Evolutionary conservation across 345 rosid species (phyloP), one percentile per base, ranked within the genome.

Genomic region (Turritis glabra): DNA sequence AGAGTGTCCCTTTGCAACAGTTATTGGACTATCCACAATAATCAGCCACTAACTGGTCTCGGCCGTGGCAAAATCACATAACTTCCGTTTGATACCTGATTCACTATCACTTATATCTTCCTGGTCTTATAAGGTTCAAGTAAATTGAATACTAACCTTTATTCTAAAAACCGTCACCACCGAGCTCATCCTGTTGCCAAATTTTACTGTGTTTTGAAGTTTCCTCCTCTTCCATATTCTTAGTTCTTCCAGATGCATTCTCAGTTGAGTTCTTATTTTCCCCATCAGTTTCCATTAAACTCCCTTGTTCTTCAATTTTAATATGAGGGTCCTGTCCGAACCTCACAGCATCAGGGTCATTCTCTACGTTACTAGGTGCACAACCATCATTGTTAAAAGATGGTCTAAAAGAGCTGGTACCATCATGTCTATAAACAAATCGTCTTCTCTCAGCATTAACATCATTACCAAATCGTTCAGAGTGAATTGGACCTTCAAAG

Each of bases 381-480:
- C 73, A 81, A 37, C 80, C 83, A 72, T 74, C 80, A 73, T 80
- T 80, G 55, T 73, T 74, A 76, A 78, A 87, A 76, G 88, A 67
- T 71, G 84, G 81, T 79, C 90, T 85, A 83, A 92, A 89, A 46
- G 87, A 77, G 46, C 90, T 88, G 23, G 77, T 63, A 76, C 83
- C 89, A 59, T 81, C 89, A 38, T 83, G 85, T 73, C 91, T 88
- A 78, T 83, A 93, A 52, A 81, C 84, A 74, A 84, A 81, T 74
- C 90, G 83, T 76, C 93, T 87, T 67, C 95, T 86, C 68, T 85
- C 90, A 33, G 62, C 70, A 79, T 83, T 77, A 65, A 80, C 89
- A 72, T 86, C 92, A 68, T 65, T 80, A 69, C 83, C 86, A 79
- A 86, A 90, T 60, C 88, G 82, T 32, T 84, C 84, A 81, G 93